A percentile compares a stretch with the other conserved stretches of the same genome.
These are phyloP conservation scores for Hypoxylon crocopeplum DNA, from an alignment of 495 filamentous ascomycete genomes.

Conservation along the genomic window DNA sequence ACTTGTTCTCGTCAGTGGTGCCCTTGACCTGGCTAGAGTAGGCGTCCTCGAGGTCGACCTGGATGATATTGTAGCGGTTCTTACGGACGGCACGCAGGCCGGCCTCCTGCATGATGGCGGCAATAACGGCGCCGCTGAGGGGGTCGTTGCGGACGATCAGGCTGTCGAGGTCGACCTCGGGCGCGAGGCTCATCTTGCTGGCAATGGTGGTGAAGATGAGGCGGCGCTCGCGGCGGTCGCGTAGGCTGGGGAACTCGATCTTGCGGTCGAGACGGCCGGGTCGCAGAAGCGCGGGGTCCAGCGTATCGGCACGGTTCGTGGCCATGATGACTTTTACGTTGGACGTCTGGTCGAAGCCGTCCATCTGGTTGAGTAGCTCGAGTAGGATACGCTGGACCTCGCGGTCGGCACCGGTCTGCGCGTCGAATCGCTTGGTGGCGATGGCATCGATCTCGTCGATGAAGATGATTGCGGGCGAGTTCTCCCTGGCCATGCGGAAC, in stretches of 20 bases:
- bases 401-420: constrained; percentile 94
- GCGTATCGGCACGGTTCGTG: constrained; percentile 95
- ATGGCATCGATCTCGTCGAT: constrained; percentile 99
- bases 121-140: constrained; percentile 92
- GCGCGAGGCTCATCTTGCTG: constrained; percentile 92
- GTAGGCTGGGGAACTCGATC: constrained; percentile 94
- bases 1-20: constrained; percentile 78
- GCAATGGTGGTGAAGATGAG: constrained; percentile 97
- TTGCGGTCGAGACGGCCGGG: constrained; percentile 96
- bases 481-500: constrained; percentile 98
- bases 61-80: constrained; percentile 99
- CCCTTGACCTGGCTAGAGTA: constrained; percentile 96
- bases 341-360: constrained; percentile 97
- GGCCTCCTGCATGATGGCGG: constrained; percentile 99
- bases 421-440: constrained; percentile 98
- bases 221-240: constrained; percentile 90
- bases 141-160: constrained; percentile 97
- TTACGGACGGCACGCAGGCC: constrained; percentile 94
- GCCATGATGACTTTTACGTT: constrained; percentile 99
- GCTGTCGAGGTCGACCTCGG: constrained; percentile 94
- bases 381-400: constrained; percentile 98
- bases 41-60: constrained; percentile 92
- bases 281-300: constrained; percentile 92
- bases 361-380: constrained; percentile 98
- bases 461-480: constrained; percentile 98